Base-by-base conservation (phyloP, 768 basidiomycete genomes). In the Pleurotus djamor region DNA sequence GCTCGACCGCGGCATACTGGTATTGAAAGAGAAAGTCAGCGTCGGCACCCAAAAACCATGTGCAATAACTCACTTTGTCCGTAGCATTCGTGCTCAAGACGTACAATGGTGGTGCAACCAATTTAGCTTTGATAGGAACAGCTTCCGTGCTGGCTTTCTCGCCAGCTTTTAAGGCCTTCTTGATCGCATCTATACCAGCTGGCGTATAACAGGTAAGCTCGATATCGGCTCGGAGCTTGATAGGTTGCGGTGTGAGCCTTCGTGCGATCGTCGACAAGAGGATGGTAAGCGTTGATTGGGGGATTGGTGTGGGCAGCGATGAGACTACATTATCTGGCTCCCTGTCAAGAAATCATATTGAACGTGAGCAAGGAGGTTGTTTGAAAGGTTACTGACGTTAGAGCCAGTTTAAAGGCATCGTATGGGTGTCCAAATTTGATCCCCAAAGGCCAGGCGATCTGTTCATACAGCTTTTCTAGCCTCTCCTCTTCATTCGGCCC, bases 141-240 rank as follows among this genome's bases (percentile, higher is more conserved):
- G 88, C 84, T 59, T 94, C 92, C 14, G 81, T 94, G 72, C 92
- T 92, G 63, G 91, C 85, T 54, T 82, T 85, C 71, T 98, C 97
- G 34, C 96, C 96, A 3, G 91, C 92, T 45, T 84, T 83, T 37
- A 98, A 81, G 0, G 97, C 96, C 55, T 87, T 88, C 76, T 94
- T 94, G 75, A 99, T 98, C 4, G 96, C 95, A 66, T 97, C 94
- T 71, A 99, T 98, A 7, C 97, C 96, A 5, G 92, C 86, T 36
- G 94, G 95, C 1, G 90, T 89, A 72, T 97, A 99, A 73, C 96
- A 98, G 43, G 95, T 97, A 48, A 99, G 76, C 75, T 98, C 95
- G 67, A 99, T 92, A 74, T 99, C 97, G 4, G 97, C 95, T 65
- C 97, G 93, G 43, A 99, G 85, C 77, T 98, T 99, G 81, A 99